A percentile compares a stretch with the other conserved stretches of the same genome.
Conservation (phyloP, 768 basidiomycete genomes). For the Fomitopsis pulvina region DNA sequence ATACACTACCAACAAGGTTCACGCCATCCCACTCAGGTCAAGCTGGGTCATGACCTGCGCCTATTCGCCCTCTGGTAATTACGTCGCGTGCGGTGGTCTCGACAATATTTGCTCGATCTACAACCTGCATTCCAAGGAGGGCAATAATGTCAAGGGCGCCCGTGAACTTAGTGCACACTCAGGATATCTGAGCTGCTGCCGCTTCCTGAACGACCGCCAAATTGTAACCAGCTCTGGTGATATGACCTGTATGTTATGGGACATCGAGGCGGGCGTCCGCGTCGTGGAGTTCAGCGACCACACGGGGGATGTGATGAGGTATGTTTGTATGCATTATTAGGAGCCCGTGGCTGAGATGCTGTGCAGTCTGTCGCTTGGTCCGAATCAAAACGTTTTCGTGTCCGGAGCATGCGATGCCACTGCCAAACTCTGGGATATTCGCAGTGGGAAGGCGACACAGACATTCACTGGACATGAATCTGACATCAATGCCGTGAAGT, state of each 20-base stretch:
- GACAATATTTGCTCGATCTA: slow-evolving; percentile 99
- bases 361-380: slow-evolving; percentile 83
- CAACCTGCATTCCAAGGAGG: slow-evolving; percentile 79
- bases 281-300: slow-evolving; percentile 99
- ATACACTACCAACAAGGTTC: slow-evolving; percentile 99
- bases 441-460: slow-evolving; percentile 94
- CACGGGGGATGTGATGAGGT: slow-evolving; percentile 99
- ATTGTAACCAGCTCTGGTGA: slow-evolving; percentile 97
- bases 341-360: slow-evolving; percentile 9
- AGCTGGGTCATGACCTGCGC: slow-evolving; percentile 99
- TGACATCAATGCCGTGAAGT: slow-evolving; percentile 99
- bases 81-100: slow-evolving; percentile 96
- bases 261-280: slow-evolving; percentile 94
- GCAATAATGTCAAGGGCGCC: slow-evolving; percentile 77
- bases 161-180: slow-evolving; percentile 96
- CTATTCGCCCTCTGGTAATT: slow-evolving; percentile 94
- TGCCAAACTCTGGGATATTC: slow-evolving; percentile 98
- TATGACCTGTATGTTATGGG: slow-evolving; percentile 99
- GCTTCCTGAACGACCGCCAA: slow-evolving; percentile 98
- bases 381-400: slow-evolving; percentile 94
- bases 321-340: slow-evolving; percentile 19
- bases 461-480: slow-evolving; percentile 98
- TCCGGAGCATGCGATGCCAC: slow-evolving; percentile 98
- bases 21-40: slow-evolving; percentile 95
- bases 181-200: slow-evolving; percentile 96